Conservation (phyloP, 2,329 filamentous ascomycete species). For the Trichoderma lentiforme region DNA sequence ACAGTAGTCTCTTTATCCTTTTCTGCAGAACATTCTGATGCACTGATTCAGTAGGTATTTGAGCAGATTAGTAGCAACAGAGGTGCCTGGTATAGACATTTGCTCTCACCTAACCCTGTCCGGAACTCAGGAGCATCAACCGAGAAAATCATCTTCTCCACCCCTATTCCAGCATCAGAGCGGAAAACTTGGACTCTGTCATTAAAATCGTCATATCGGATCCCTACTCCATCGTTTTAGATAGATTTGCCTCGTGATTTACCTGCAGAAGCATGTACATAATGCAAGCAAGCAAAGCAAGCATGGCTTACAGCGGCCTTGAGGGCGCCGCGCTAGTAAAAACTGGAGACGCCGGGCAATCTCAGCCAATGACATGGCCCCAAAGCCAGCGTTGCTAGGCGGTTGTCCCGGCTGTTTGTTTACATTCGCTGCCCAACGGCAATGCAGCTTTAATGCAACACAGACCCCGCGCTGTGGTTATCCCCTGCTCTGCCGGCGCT, state of each 20-base stretch:
- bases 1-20: background rate
- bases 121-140: slow-evolving; percentile 2
- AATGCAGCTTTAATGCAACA: slow-evolving; percentile 14
- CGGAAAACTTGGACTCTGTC: background rate
- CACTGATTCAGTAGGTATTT: background rate
- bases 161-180: background rate
- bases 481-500: slow-evolving; percentile 9
- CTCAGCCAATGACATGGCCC: background rate
- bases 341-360: background rate
- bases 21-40: background rate
- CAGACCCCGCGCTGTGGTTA: slow-evolving; percentile 25
- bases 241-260: slow-evolving; percentile 8
- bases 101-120: too few relatives aligned
- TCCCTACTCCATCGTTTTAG: slow-evolving; percentile 14
- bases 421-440: slow-evolving; percentile 21
- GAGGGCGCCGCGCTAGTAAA: background rate
- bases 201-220: background rate
- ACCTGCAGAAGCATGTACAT: slow-evolving; percentile 6
- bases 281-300: slow-evolving; percentile 9
- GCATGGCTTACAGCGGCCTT: background rate
- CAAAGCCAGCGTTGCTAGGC: slow-evolving; percentile 23
- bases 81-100: too few relatives aligned
- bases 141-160: background rate
- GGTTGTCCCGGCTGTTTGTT: slow-evolving; percentile 25
- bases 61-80: too few relatives aligned